phyloP scores from a whole-genome alignment of 2,329 filamentous ascomycete species.

The Nothopassalora personata region DNA sequence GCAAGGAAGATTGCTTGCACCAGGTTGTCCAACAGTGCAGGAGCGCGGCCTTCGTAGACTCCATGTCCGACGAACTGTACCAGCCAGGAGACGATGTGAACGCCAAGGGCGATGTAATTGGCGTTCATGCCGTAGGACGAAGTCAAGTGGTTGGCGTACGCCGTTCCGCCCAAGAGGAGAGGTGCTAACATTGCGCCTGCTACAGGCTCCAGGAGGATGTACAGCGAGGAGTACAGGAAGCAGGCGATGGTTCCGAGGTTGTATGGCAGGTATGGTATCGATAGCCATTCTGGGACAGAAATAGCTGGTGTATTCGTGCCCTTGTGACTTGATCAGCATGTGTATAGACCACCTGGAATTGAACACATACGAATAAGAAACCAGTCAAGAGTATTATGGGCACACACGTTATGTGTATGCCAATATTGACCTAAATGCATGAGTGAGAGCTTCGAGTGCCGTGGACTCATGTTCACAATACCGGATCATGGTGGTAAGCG shows the following conservation, averaged over 20 bases:
- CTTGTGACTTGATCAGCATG: conserved; percentile 32
- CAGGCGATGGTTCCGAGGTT: conserved; percentile 56
- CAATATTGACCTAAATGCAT: conserved; percentile 59
- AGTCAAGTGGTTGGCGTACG: conserved; percentile 69
- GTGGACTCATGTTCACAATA: conserved; percentile 30
- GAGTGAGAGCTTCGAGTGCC: conserved; percentile 17
- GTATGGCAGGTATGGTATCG: conserved; percentile 53
- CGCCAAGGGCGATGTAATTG: conserved; percentile 60
- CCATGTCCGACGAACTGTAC: conserved; percentile 90
- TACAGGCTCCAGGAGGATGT: conserved; percentile 88
- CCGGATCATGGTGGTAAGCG: conserved; percentile 71
- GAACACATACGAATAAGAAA: conserved; percentile 61
- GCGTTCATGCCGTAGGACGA: conserved; percentile 55
- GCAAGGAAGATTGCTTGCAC: conserved; percentile 88
- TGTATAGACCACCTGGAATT: background rate
- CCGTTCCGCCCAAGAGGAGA: conserved; percentile 69
- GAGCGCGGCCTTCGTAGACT: conserved; percentile 78
- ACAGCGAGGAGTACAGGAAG: conserved; percentile 67
- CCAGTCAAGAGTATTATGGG: conserved; percentile 67
- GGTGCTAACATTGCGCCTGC: conserved; percentile 73
- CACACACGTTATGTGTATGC: conserved; percentile 75
- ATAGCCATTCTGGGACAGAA: conserved; percentile 49
- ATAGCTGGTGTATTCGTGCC: conserved; percentile 53
- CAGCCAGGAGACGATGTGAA: conserved; percentile 75
- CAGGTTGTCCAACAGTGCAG: conserved; percentile 84